These are phyloP conservation scores for Ophiostoma sp. DNA, from an alignment of 2,329 filamentous ascomycete genomes.

Conservation along the genomic window DNA sequence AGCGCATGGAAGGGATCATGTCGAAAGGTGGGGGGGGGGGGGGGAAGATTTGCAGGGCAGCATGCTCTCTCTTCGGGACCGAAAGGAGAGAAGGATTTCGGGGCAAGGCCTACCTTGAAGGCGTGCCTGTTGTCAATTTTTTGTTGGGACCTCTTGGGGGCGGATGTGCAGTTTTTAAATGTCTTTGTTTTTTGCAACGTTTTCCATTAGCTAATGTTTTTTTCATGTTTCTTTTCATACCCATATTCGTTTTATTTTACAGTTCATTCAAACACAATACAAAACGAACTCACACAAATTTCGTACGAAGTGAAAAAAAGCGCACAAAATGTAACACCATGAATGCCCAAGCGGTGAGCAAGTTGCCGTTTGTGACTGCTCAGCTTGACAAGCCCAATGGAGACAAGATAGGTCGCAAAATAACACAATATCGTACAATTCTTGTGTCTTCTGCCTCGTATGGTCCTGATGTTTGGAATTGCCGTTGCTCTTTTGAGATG, in stretches of 20 bases:
- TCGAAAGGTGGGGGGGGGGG: neutral
- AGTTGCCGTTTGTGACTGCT: neutral
- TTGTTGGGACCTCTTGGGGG: neutral
- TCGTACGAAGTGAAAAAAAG: neutral
- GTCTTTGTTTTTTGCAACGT: neutral
- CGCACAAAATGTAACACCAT: neutral
- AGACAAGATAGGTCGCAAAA: neutral
- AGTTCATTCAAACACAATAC: neutral
- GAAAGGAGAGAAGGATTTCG: neutral
- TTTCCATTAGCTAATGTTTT: neutral
- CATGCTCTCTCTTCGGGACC: neutral
- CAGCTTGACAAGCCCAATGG: neutral
- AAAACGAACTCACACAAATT: neutral
- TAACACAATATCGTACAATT: neutral
- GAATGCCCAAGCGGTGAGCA: neutral
- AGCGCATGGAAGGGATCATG: neutral
- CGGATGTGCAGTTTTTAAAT: neutral
- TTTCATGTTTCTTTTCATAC: neutral
- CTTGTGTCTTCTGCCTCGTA: neutral
- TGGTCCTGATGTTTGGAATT: neutral
- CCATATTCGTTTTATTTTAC: neutral
- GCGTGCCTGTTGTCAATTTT: neutral
- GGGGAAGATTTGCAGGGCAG: neutral
- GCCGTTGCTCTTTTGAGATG: neutral
- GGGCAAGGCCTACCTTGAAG: neutral